Evolutionary conservation across 176 grass and related monocot genomes (phyloP).

Genomic region (Pharus latifolius): DNA sequence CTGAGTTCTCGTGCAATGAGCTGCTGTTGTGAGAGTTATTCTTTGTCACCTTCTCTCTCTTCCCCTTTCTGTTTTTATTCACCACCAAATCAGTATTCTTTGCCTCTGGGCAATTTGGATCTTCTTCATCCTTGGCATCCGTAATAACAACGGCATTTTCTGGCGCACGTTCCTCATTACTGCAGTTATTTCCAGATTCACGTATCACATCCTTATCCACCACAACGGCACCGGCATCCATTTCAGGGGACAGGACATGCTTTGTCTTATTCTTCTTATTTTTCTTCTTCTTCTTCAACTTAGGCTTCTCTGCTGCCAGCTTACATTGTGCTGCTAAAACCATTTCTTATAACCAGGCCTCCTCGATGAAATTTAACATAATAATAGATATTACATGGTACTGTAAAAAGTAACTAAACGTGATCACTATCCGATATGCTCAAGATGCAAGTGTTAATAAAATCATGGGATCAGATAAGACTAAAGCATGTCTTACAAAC

Average conservation of each 20-base stretch:
- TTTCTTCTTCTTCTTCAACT: constrained; percentile 4
- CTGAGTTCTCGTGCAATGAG: neutral
- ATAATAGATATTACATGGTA: neutral
- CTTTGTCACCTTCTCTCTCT: neutral
- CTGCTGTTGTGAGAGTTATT: neutral
- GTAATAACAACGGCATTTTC: neutral
- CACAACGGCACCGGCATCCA: neutral
- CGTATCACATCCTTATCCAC: neutral
- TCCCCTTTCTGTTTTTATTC: neutral
- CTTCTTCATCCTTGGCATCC: neutral
- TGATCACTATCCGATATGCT: neutral
- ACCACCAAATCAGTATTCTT: neutral
- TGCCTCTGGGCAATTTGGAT: neutral
- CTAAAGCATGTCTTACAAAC: neutral
- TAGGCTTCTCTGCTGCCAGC: neutral
- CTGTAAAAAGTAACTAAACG: too few species aligned
- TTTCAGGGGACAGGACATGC: neutral
- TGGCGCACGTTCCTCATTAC: neutral
- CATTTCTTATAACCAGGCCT: neutral
- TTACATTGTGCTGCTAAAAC: neutral
- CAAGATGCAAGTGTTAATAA: neutral
- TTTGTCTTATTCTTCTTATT: neutral
- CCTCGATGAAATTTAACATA: neutral
- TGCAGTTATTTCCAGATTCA: neutral
- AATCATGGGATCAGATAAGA: constrained; percentile 5